Percentiles rank a stretch among this genome's conserved stretches.
Evolutionary conservation across 352 stramenopile genomes (phyloP).

Genomic region (Phytophthora hybrid): DNA sequence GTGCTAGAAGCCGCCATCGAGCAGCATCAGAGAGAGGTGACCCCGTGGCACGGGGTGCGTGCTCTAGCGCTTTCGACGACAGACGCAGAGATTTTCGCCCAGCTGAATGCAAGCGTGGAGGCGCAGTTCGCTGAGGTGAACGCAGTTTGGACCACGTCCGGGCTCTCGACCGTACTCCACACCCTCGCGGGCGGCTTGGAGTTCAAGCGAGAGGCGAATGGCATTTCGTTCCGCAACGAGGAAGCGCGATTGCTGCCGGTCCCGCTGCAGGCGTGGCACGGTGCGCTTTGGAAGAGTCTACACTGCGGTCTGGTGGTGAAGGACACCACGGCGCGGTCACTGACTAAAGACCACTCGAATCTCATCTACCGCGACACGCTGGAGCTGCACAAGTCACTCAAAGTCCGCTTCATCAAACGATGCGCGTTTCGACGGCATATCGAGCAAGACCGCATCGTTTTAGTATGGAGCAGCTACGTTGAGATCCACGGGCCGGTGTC

Average conservation of each 20-base stretch:
- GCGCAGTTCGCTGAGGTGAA: constrained; percentile 27
- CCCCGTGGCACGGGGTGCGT: background rate
- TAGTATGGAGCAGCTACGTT: constrained; percentile 42
- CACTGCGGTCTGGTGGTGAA: constrained; percentile 14
- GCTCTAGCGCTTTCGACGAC: background rate
- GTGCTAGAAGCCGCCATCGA: constrained; percentile 38
- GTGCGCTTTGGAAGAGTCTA: constrained; percentile 32
- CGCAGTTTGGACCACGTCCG: constrained; percentile 24
- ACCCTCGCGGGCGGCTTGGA: constrained; percentile 28
- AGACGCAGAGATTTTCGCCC: constrained; percentile 30
- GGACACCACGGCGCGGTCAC: constrained; percentile 1
- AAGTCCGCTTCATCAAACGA: constrained; percentile 29
- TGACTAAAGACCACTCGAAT: constrained; percentile 35
- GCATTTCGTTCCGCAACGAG: constrained; percentile 33
- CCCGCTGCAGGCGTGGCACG: constrained; percentile 17
- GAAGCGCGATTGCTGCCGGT: constrained; percentile 39
- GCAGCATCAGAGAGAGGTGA: constrained; percentile 26
- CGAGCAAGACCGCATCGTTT: constrained; percentile 37
- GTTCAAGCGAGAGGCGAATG: constrained; percentile 35
- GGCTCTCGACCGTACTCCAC: constrained; percentile 26
- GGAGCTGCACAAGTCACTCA: constrained; percentile 24
- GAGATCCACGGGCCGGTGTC: constrained; percentile 38
- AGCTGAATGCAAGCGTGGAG: constrained; percentile 27
- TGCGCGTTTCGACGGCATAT: constrained; percentile 35
- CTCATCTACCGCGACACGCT: constrained; percentile 34